Base-by-base conservation (phyloP, 2,329 filamentous ascomycete species). In the Diaporthe velutina region DNA sequence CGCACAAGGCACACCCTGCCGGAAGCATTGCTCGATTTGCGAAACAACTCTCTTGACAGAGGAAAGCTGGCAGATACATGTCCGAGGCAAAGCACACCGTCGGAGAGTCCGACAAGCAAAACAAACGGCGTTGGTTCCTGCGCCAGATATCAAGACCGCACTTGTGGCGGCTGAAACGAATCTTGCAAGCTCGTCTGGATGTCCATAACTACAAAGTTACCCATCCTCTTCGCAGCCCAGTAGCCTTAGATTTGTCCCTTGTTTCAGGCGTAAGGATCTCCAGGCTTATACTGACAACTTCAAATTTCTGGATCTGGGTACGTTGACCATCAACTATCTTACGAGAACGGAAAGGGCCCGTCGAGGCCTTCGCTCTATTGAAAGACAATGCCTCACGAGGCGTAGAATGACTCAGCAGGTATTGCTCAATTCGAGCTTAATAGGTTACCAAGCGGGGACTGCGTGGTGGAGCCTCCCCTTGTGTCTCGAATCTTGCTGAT, bases 1-100 rank as follows among this genome's bases (percentile, higher is more conserved):
- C 28, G 86, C 90, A n/a, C 86, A 91, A 74, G 85, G 93, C 15
- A 86, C 85, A 4, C 88, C 89, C 0, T 83, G 82, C 42, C 90
- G 91, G 76, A 89, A 89, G 78, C 89, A 88, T 25, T 99, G 97
- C 80, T 91, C 95, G 3, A 78, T 92, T 0, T 99, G 97, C 80
- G 85, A 95, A 78, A 89, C 90, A 74, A 90, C 91, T 30, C 83
- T 88, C 6, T 81, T 92, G 71, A 90, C 89, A 3, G 89, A 92
- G 76, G 85, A 88, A 75, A 79, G 85, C 73, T 89, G 88, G 88
- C 77, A 84, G 71, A 79, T 77, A 60, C 88, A 90, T 77, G 76
- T 89, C 17, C 52, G 71, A 54, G 67, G 74, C 17, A 75, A 48
- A 25, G 30, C 71, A 15, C 75, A 76, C 30, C 71, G 67, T 35